Percentiles rank a stretch among this genome's conserved stretches.
phyloP scores from a whole-genome alignment of 2,329 filamentous ascomycete genomes.

The Ophiosphaerella korrae region DNA sequence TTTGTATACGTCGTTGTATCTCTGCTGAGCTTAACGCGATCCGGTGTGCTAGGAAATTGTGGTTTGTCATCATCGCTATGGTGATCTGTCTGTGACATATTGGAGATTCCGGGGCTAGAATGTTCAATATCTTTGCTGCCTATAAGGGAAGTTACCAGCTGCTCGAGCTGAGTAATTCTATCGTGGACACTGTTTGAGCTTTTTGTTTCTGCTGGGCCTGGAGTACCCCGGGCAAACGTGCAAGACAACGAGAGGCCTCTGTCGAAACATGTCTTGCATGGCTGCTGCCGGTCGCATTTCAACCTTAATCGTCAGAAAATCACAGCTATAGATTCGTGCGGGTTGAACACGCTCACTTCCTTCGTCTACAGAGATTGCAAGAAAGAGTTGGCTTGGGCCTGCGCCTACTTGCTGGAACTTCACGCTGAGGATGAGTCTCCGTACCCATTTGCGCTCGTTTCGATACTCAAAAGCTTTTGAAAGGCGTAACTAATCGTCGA shows the following conservation, averaged over 20 bases:
- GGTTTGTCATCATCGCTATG: slow-evolving; percentile 14
- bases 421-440: slow-evolving; percentile 22
- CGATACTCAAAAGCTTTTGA: not conserved
- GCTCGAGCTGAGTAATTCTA: slow-evolving; percentile 45
- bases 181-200: slow-evolving; percentile 41
- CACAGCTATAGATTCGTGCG: not conserved
- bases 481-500: too few relatives aligned
- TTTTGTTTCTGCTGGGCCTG: slow-evolving; percentile 27
- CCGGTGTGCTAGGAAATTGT: slow-evolving; percentile 31
- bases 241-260: slow-evolving; percentile 44
- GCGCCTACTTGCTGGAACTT: slow-evolving; percentile 34
- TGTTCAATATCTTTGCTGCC: slow-evolving; percentile 22
- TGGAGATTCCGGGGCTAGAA: slow-evolving; percentile 3
- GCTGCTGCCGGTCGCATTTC: slow-evolving; percentile 46
- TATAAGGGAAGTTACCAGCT: slow-evolving; percentile 44
- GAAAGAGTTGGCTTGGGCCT: slow-evolving; percentile 40
- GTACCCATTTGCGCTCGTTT: slow-evolving; percentile 19
- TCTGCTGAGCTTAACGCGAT: slow-evolving; percentile 33
- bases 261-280: slow-evolving; percentile 44
- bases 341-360: slow-evolving; percentile 25
- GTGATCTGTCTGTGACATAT: slow-evolving; percentile 9
- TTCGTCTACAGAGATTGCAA: slow-evolving; percentile 34
- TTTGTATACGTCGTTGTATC: slow-evolving; percentile 40
- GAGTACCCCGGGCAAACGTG: slow-evolving; percentile 31
- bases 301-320: slow-evolving; percentile 18